A percentile compares a stretch with the other conserved stretches of the same genome.
phyloP scores from a whole-genome alignment of 163 green algal species.

The Chlorella variabilis region DNA sequence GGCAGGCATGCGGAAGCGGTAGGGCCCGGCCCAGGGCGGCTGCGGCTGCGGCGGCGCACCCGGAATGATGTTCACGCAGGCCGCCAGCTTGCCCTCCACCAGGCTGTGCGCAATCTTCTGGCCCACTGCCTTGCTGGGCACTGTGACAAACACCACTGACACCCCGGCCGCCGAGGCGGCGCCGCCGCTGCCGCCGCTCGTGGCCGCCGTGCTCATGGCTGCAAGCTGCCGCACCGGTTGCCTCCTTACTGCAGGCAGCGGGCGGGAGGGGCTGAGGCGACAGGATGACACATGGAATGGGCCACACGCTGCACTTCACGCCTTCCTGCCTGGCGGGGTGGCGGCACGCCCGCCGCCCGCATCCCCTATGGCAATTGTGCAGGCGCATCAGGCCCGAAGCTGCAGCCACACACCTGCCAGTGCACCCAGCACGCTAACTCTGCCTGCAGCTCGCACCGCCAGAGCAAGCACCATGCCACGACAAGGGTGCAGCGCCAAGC shows the following conservation, averaged over 20 bases:
- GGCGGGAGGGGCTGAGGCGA: background rate
- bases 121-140: slow-evolving; percentile 31
- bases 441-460: too few species aligned
- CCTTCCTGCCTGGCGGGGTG: too few species aligned
- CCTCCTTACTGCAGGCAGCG: background rate
- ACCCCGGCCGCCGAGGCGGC: background rate
- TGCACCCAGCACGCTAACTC: too few species aligned
- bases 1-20: background rate
- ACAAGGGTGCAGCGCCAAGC: too few species aligned
- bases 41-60: slow-evolving; percentile 1
- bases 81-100: slow-evolving; percentile 66
- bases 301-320: too few species aligned
- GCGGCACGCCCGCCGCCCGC: too few species aligned
- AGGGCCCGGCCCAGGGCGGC: too few species aligned
- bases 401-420: too few species aligned
- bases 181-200: background rate
- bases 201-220: background rate
- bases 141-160: background rate
- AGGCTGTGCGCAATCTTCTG: slow-evolving; percentile 53
- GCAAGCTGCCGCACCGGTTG: background rate
- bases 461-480: too few species aligned
- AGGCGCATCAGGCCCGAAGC: too few species aligned
- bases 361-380: too few species aligned
- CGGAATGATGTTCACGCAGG: slow-evolving; percentile 80
- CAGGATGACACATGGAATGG: too few species aligned